Conservation (phyloP, 306 rosid species). For the Crotalaria pallida region DNA sequence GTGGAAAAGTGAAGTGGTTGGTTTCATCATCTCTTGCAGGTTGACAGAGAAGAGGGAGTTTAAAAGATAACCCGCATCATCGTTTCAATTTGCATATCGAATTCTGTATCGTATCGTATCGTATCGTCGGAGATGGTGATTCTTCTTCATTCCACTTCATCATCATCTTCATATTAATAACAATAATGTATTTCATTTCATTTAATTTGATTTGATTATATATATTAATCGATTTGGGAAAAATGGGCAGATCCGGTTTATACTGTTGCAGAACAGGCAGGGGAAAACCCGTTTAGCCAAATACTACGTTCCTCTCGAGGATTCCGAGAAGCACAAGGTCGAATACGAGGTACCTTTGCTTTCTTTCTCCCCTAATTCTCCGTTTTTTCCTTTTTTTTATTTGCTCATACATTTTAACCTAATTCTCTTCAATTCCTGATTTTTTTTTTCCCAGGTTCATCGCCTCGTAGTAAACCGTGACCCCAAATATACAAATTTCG, state of each 20-base stretch:
- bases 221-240: not conserved
- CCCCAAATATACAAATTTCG: slow-evolving; percentile 93
- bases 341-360: slow-evolving; percentile 94
- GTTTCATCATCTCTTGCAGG: not conserved
- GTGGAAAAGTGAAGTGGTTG: not conserved
- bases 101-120: not conserved
- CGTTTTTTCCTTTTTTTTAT: too few relatives aligned
- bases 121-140: slow-evolving; percentile 26
- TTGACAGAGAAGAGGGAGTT: too few relatives aligned
- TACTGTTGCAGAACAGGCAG: slow-evolving; percentile 85
- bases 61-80: too few relatives aligned
- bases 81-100: not conserved
- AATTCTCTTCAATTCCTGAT: slow-evolving; percentile 3
- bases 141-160: not conserved
- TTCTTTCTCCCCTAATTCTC: not conserved
- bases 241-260: slow-evolving; percentile 86
- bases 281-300: slow-evolving; percentile 92
- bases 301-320: slow-evolving; percentile 96
- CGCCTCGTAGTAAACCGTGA: slow-evolving; percentile 97
- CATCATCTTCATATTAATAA: not conserved
- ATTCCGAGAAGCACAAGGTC: slow-evolving; percentile 93
- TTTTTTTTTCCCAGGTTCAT: slow-evolving; percentile 60
- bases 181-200: not conserved
- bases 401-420: not conserved
- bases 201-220: not conserved